Base-by-base conservation (phyloP, 306 rosid genomes). In the Cicer pinnatifidum region DNA sequence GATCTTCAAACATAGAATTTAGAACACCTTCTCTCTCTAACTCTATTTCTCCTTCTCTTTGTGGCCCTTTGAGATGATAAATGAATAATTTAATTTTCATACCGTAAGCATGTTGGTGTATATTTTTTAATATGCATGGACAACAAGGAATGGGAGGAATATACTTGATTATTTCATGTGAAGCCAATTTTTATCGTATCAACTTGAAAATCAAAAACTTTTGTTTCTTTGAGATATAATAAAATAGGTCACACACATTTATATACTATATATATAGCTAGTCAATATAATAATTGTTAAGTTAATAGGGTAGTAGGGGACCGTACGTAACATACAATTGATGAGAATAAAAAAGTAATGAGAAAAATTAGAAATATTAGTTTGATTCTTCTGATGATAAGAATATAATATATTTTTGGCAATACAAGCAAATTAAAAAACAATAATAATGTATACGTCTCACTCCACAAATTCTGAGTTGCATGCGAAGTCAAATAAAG, bases 121-220 rank as follows among this genome's bases (percentile, higher is more conserved):
- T 68, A 71, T 81, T 17, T 44, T 81, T 75, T 51, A 56, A 69
- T 69, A 80, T 88, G 85, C 78, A 86, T 82, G 85, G 73, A 40
- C 59, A 73, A 74, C 57, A 79, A 79, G 76, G 69, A 63, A 86
- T 73, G 82, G 65, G 67, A 38, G 83, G 83, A 77, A 80, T 74
- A 85, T 81, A 83, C 82, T 79, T 72, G 12, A 51, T 72, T 68
- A 78, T 76, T 72, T 67, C 92, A 82, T 82, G 89, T 85, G 89
- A 88, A 45, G 44, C 80, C 81, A 80, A 67, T 50, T 44, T 19
- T 80, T 73, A 58, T 76, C 52, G 64, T 72, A 77, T 77, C 81
- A 80, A 78, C 73, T 79, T 81, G 73, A 54, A 63, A 61, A 71
- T 40, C 59, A 69, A 47, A 74, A 17, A 15, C 47, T 13, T 13